Percentiles rank a stretch among this genome's conserved stretches.
These are phyloP conservation scores for Lablab purpureus DNA, from an alignment of 306 rosid genomes.

Conservation along the genomic window DNA sequence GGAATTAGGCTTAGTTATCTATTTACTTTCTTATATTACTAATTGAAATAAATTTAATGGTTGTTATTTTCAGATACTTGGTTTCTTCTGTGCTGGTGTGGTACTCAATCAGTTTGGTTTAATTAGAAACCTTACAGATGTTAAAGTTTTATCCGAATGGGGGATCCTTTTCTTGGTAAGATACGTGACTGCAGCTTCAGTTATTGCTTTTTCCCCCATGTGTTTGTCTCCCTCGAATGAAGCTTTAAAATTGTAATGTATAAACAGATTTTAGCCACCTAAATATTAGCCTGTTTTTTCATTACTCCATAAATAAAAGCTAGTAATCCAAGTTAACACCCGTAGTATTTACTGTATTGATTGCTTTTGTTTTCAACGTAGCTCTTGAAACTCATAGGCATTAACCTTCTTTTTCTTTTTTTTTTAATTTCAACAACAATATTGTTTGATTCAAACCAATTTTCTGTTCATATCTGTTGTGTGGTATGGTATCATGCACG, in stretches of 20 bases:
- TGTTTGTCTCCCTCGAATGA: slow-evolving; percentile 25
- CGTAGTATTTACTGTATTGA: background rate
- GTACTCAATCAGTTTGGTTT: slow-evolving; percentile 95
- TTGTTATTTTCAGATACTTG: slow-evolving; percentile 83
- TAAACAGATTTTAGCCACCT: slow-evolving; percentile 21
- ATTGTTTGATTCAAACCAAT: slow-evolving; percentile 29
- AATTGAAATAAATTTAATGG: slow-evolving; percentile 39
- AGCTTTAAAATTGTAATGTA: slow-evolving; percentile 32
- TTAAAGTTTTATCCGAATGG: slow-evolving; percentile 95
- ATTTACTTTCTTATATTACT: slow-evolving; percentile 32
- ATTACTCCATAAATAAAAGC: background rate
- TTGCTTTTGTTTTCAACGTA: slow-evolving; percentile 19
- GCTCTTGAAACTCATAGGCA: background rate
- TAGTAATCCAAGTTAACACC: background rate
- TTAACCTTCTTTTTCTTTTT: background rate
- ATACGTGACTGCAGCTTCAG: slow-evolving; percentile 19
- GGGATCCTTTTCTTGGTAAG: slow-evolving; percentile 99
- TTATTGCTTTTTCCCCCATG: background rate
- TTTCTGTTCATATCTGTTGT: slow-evolving; percentile 29
- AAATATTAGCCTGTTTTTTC: background rate
- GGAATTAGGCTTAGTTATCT: slow-evolving; percentile 6
- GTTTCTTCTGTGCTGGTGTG: slow-evolving; percentile 96
- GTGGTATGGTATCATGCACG: slow-evolving; percentile 1
- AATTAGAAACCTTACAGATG: slow-evolving; percentile 92
- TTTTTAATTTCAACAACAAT: slow-evolving; percentile 2